Base-by-base conservation (phyloP, 176 grass and related monocot species). In the Hordeum marinum region DNA sequence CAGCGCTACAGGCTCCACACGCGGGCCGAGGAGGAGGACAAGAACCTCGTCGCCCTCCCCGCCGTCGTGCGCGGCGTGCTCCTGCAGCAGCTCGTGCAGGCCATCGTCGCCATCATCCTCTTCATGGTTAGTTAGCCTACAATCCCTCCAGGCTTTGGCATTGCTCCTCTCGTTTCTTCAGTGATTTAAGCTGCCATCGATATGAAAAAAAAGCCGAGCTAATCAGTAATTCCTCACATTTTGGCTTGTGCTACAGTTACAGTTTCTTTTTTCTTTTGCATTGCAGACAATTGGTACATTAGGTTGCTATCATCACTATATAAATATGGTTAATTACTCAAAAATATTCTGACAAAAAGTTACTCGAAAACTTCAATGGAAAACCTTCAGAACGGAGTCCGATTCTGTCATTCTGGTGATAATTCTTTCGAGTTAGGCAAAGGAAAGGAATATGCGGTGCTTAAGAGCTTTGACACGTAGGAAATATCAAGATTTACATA, bases 1-100 rank as follows among this genome's bases (percentile, higher is more conserved):
- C 73, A 92, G 84, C 89, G 85, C 34, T 94, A 89, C 82, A 88
- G 94, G 76, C 84, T 97, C 75, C 94, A 97, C 87, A 94, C 94
- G 10, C 76, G 76, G 45, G 79, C 86, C 11, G 94, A 97, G 68
- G 91, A 91, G 83, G 94, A 92, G 66, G 82, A 94, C 79, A 91
- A 90, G 89, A 97, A 97, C 80, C 84, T 94, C 41, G 91, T 94
- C 80, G 25, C 76, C 62, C 62, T 94, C 70, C 75, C 80, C 31
- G 23, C 88, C 43, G 92, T 97, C 65, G 13, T 94, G 4, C 90
- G 85, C 66, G 92, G 94, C 11, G 92, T 97, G 80, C 90, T 97
- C 23, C 72, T 94, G 34, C 92, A 97, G 75, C 94, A 97, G 87
- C 84, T 97, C 60, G 85, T 91, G 78, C 90, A 97, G 84, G 92